These are phyloP conservation scores for Calonectria pseudoturangicola DNA, from an alignment of 2,329 filamentous ascomycete species.

Conservation along the genomic window DNA sequence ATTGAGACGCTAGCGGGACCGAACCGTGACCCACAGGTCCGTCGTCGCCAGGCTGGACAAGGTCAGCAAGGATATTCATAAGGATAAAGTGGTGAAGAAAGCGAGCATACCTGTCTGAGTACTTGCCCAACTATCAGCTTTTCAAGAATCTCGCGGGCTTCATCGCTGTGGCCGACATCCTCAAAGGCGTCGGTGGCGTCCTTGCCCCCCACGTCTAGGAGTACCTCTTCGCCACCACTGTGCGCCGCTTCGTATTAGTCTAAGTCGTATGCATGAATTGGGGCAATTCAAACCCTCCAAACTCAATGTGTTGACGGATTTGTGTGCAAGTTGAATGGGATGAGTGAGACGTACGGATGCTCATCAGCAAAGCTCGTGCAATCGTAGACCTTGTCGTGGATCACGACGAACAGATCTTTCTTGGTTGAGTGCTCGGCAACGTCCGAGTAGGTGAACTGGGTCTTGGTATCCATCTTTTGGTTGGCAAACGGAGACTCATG, in stretches of 20 bases:
- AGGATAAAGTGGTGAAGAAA: too few species aligned
- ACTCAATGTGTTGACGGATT: background rate
- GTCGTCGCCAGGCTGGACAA: slow-evolving; percentile 23
- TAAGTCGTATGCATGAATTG: background rate
- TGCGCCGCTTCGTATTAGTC: background rate
- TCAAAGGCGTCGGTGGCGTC: slow-evolving; percentile 41
- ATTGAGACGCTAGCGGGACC: background rate
- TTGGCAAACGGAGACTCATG: background rate
- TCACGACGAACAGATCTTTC: slow-evolving; percentile 89
- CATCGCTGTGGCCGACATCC: slow-evolving; percentile 41
- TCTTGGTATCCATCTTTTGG: slow-evolving; percentile 32
- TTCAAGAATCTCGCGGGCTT: slow-evolving; percentile 34
- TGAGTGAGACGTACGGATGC: slow-evolving; percentile 79
- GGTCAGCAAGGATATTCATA: background rate
- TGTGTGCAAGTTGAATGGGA: background rate
- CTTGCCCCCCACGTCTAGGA: slow-evolving; percentile 30
- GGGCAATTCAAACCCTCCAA: background rate
- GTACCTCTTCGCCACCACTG: slow-evolving; percentile 36
- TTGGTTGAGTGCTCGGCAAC: slow-evolving; percentile 86
- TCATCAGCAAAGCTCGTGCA: slow-evolving; percentile 89
- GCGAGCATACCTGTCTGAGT: background rate
- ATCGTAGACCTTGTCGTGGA: slow-evolving; percentile 95
- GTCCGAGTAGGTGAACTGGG: slow-evolving; percentile 82
- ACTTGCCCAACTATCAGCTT: background rate
- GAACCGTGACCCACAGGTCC: background rate